Evolutionary conservation across 768 basidiomycete species (phyloP), one percentile per base, ranked within the genome.

Genomic region (Pholiota conissans): DNA sequence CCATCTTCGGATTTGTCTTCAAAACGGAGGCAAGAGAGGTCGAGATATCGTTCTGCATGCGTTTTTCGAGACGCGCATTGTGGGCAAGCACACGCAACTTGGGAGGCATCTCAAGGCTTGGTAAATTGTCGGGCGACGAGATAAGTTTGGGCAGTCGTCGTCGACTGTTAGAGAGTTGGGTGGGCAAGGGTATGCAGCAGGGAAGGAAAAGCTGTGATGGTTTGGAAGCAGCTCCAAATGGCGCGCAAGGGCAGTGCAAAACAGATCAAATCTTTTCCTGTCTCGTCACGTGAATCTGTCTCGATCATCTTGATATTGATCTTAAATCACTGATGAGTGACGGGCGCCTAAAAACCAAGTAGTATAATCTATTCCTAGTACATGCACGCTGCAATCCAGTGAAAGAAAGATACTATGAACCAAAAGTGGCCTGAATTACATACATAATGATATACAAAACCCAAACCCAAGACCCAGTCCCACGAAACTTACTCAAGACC

Each of bases 1-100:
- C 67, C 30, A 76, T 55, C 20, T 65, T 61, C 1, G 71, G 69
- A 30, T 73, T 69, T 28, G 65, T 64, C 13, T 45, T 52, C 47
- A 77, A 65, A 3, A 70, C 65, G 5, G 65, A 60, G 2, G 57
- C 58, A 13, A 73, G 50, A 3, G 66, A 65, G 34, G 59, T 48
- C 16, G 63, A 62, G 49, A 75, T 60, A 24, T 73, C 69, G 29
- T 54, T 57, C 34, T 66, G 62, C 47, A 74, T 39, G 24, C 61
- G 65, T 42, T 63, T 32, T 18, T 66, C 64, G 29, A 61, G 63
- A 5, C 59, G 59, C 47, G 61, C 60, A 57, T 67, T 67, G 34
- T 57, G 53, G 11, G 62, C 51, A 47, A 65, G 53, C 27, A 65
- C 59, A 32, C 58, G 51, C 18, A 63, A 48, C 55, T 67, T 65